These are phyloP conservation scores for Mycena metata DNA, from an alignment of 768 basidiomycete species.

Conservation along the genomic window DNA sequence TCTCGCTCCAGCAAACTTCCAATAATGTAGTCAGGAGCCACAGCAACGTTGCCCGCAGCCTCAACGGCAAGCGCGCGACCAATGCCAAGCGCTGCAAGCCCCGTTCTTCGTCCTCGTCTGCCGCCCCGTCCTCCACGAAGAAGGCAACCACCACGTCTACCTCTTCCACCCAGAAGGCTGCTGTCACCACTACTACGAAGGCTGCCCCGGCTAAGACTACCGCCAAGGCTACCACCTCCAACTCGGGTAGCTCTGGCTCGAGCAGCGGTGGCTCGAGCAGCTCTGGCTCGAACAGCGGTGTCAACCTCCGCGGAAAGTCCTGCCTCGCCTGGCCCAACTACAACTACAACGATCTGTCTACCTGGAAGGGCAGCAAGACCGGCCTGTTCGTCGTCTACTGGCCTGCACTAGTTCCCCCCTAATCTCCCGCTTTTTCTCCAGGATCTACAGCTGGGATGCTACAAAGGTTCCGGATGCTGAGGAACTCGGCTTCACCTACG, in stretches of 20 bases:
- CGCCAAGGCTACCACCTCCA: constrained; percentile 26
- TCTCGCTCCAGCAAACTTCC: constrained; percentile 55
- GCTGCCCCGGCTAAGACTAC: constrained; percentile 31
- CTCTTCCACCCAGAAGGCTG: constrained; percentile 31
- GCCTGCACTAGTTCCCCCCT: not conserved
- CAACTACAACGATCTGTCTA: constrained; percentile 60
- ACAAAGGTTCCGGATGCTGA: constrained; percentile 56
- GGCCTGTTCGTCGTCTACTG: constrained; percentile 52
- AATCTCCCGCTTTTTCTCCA: constrained; percentile 34
- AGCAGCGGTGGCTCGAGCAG: not conserved
- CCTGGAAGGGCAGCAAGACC: constrained; percentile 64
- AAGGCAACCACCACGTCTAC: constrained; percentile 36
- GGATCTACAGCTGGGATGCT: constrained; percentile 80
- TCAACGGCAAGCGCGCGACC: constrained; percentile 52
- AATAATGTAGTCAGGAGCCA: constrained; percentile 48
- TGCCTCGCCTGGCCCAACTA: constrained; percentile 79
- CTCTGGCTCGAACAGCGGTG: constrained; percentile 25
- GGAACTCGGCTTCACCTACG: constrained; percentile 63
- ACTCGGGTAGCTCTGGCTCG: constrained; percentile 19
- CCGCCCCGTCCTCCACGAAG: constrained; percentile 38
- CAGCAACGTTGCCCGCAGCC: constrained; percentile 51
- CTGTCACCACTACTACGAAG: constrained; percentile 32
- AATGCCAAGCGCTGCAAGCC: constrained; percentile 70
- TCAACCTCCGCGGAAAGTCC: constrained; percentile 46
- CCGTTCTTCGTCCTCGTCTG: constrained; percentile 54